phyloP scores from a whole-genome alignment of 2,329 filamentous ascomycete species.

The Kalmusia sp. region DNA sequence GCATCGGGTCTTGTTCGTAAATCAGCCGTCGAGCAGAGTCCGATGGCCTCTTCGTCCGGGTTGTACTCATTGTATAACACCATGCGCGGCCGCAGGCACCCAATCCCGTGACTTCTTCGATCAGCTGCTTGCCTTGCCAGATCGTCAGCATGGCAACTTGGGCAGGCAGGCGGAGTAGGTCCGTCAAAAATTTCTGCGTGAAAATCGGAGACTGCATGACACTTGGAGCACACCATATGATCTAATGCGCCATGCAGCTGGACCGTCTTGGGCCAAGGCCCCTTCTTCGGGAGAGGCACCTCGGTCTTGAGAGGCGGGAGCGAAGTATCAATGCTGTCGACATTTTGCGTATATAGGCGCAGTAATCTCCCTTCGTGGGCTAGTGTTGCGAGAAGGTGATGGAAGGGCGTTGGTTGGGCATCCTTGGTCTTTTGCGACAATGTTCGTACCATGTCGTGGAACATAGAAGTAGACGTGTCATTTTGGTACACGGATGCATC shows the following conservation, averaged over 20 bases:
- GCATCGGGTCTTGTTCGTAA: conserved; percentile 86
- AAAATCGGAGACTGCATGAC: conserved; percentile 77
- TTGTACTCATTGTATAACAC: conserved; percentile 98
- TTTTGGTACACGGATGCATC: conserved; percentile 98
- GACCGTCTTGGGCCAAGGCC: conserved; percentile 90
- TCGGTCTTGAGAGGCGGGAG: conserved; percentile 80
- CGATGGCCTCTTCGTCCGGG: conserved; percentile 95
- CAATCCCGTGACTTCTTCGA: conserved; percentile 92
- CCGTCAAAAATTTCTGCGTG: conserved; percentile 82
- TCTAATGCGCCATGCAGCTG: conserved; percentile 92
- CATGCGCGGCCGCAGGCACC: conserved; percentile 87
- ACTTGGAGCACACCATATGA: conserved; percentile 98
- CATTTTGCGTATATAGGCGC: conserved; percentile 94
- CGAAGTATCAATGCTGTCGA: conserved; percentile 90
- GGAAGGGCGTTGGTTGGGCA: conserved; percentile 85
- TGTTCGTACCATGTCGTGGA: conserved; percentile 95
- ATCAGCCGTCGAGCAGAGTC: conserved; percentile 86
- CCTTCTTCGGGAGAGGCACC: conserved; percentile 82
- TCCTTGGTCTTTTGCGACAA: conserved; percentile 79
- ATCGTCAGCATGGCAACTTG: conserved; percentile 76
- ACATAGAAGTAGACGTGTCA: conserved; percentile 84
- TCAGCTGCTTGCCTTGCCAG: conserved; percentile 78
- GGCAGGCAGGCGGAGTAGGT: conserved; percentile 81
- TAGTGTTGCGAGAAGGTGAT: conserved; percentile 90
- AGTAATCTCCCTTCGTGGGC: conserved; percentile 86